phyloP scores from a whole-genome alignment of 108 stramenopile species.

The Aurantiochytrium sp. region DNA sequence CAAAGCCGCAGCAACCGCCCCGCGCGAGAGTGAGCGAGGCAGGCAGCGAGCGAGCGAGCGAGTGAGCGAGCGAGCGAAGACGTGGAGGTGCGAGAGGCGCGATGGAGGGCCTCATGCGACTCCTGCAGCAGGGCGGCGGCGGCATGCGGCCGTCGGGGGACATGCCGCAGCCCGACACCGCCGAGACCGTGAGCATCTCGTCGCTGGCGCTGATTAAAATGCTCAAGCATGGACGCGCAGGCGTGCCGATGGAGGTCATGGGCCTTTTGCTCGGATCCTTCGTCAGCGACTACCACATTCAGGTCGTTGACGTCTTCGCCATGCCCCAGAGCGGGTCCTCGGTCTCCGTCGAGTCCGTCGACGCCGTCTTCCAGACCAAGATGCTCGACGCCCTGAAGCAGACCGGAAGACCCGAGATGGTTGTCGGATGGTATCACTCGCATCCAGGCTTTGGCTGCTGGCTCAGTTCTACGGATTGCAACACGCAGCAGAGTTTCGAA shows the following conservation, averaged over 20 bases:
- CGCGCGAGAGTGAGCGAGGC: no score
- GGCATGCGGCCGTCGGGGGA: constrained; percentile 11
- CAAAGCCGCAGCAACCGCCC: no score
- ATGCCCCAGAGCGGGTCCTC: constrained; percentile 98
- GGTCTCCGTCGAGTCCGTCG: constrained; percentile 95
- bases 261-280: constrained; percentile 99
- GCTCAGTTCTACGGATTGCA: constrained; percentile 93
- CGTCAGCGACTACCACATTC: constrained; percentile 98
- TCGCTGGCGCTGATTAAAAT: constrained; percentile 96
- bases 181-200: constrained; percentile 95
- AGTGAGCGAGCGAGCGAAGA: no score
- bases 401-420: constrained; percentile 69
- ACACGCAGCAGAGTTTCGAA: constrained; percentile 93
- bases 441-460: constrained; percentile 99
- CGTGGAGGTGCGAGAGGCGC: not conserved
- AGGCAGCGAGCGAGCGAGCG: no score
- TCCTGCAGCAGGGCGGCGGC: constrained; percentile 16
- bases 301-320: constrained; percentile 98
- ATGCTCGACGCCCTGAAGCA: constrained; percentile 99
- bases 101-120: constrained; percentile 10
- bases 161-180: constrained; percentile 59
- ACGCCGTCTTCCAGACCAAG: constrained; percentile 94
- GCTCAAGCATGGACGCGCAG: constrained; percentile 99
- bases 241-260: constrained; percentile 99
- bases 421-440: constrained; percentile 89